Base-by-base conservation (phyloP, 495 filamentous ascomycete species). In the Xylaria nigripes region DNA sequence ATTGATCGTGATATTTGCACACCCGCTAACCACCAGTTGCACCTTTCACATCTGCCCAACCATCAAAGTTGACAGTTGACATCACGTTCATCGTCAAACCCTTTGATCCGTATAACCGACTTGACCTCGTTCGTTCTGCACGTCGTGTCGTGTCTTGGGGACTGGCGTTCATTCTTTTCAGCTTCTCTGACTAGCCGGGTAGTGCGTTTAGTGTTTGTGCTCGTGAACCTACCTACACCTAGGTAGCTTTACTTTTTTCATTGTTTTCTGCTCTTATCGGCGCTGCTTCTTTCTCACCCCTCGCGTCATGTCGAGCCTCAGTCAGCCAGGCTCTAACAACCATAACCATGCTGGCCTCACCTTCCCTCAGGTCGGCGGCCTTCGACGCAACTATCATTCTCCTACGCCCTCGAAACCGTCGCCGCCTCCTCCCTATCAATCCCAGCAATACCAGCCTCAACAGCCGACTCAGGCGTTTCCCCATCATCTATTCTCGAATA, bases 341-440 rank as follows among this genome's bases (percentile, higher is more conserved):
- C 61, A 69, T 44, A 61, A 53, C 57, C 67, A 70, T 61, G 61
- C 65, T 41, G 67, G 67, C 63, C 58, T 70, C 53, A 63, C 56
- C 50, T 66, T 70, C n/a, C 63, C 69, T 38, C 63, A 70, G 23
- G 44, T 54, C 2, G 42, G 42, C 24, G 51, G 51, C 38, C 44
- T 54, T 48, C 44, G 44, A 48, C 51, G 51, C 24, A 18, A 34
- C 45, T 54, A 48, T 18, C 73, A 70, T 56, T 58, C 67, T 44
- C 62, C 60, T 45, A 72, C 57, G 50, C 68, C 65, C 24, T 69
- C 66, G 50, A 75, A 75, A 65, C 68, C 72, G 19, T 69, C 72
- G 47, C 68, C 71, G 27, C 67, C 72, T 44, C 69, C 71, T 25
- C 68, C 74, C 13, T 50, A 49, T n/a, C 75, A 71, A 50, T 45